Conservation (phyloP, 352 stramenopile genomes). For the Globisporangium heterothallicum region DNA sequence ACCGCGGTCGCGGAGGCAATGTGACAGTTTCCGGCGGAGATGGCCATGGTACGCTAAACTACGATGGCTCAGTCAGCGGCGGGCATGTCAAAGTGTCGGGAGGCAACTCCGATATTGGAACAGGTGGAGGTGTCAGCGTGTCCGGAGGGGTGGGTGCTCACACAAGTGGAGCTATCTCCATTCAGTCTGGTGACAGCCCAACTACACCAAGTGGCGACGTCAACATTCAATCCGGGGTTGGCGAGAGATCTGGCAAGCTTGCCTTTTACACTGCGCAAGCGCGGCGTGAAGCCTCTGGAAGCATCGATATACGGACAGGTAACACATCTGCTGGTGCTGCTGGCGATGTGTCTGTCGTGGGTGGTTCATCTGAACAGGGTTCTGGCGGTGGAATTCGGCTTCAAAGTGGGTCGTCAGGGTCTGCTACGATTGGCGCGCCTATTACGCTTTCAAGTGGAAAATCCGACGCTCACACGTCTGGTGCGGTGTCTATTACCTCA, state of each 20-base stretch:
- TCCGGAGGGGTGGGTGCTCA: conserved; percentile 30
- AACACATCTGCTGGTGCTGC: conserved; percentile 20
- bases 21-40: conserved; percentile 71
- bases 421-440: conserved; percentile 30
- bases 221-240: conserved; percentile 22
- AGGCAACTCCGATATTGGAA: conserved; percentile 55
- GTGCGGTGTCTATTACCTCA: conserved; percentile 34
- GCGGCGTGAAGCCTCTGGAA: conserved; percentile 23
- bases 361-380: conserved; percentile 24
- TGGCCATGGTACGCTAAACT: conserved; percentile 53
- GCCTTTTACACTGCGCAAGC: conserved; percentile 25
- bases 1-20: conserved; percentile 71
- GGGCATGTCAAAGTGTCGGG: conserved; percentile 63
- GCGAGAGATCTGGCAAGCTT: conserved; percentile 17
- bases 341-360: conserved; percentile 25
- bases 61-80: conserved; percentile 71
- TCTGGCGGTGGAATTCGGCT: conserved; percentile 34
- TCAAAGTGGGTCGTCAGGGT: conserved; percentile 28
- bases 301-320: conserved; percentile 37
- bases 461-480: conserved; percentile 35
- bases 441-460: conserved; percentile 38
- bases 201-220: conserved; percentile 47
- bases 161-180: conserved; percentile 45
- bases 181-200: conserved; percentile 36
- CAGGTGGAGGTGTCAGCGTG: conserved; percentile 53